These are phyloP conservation scores for Rhizoclosmatium sp. DNA, from an alignment of 192 early-diverging fungal genomes.

Conservation along the genomic window DNA sequence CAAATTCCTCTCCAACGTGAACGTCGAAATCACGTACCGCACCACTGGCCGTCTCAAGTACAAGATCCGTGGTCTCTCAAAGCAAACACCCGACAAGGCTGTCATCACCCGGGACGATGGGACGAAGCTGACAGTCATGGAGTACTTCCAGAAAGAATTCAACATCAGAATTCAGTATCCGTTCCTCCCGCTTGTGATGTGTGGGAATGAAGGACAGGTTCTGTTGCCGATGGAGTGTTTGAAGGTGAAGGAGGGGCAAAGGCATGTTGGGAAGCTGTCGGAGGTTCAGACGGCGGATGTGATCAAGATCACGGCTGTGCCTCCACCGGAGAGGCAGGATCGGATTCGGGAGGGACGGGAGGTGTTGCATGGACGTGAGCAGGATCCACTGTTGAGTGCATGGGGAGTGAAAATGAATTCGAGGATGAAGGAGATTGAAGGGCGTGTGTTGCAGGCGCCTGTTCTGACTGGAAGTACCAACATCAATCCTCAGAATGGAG, in stretches of 20 bases:
- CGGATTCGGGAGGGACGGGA: slow-evolving; percentile 24
- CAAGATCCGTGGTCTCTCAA: slow-evolving; percentile 26
- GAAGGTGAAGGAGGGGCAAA: slow-evolving; percentile 30
- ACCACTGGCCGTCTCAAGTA: not conserved
- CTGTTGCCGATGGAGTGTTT: slow-evolving; percentile 40
- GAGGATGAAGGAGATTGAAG: slow-evolving; percentile 45
- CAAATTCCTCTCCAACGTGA: slow-evolving; percentile 30
- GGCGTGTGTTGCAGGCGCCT: slow-evolving; percentile 43
- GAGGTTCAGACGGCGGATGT: slow-evolving; percentile 41
- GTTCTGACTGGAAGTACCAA: slow-evolving; percentile 16
- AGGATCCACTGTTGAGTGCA: slow-evolving; percentile 4
- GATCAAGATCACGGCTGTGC: slow-evolving; percentile 40
- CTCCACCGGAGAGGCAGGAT: slow-evolving; percentile 30
- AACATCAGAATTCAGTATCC: slow-evolving; percentile 14
- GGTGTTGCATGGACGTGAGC: not conserved
- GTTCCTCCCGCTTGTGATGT: slow-evolving; percentile 11
- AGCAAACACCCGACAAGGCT: slow-evolving; percentile 16
- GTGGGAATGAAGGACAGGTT: slow-evolving; percentile 27
- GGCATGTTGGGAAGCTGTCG: slow-evolving; percentile 38
- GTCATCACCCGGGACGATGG: not conserved
- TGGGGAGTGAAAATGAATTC: slow-evolving; percentile 45
- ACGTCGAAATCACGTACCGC: slow-evolving; percentile 15
- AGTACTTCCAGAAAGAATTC: slow-evolving; percentile 53
- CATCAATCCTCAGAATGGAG: slow-evolving; percentile 26
- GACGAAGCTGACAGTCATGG: not conserved